Evolutionary conservation across 2,329 filamentous ascomycete genomes (phyloP).

Genomic region (Penicillium sp.): DNA sequence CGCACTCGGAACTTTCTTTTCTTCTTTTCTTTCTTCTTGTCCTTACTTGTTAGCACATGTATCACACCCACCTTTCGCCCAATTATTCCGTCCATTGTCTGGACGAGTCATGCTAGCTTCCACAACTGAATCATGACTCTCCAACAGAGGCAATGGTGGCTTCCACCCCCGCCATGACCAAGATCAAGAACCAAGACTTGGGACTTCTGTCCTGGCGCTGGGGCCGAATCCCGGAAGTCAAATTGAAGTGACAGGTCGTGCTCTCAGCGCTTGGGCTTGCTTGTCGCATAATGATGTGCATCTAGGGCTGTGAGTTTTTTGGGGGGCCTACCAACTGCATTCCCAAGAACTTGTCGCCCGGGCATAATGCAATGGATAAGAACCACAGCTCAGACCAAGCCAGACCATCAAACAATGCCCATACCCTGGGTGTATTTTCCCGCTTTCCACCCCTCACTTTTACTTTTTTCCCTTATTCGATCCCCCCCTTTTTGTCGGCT

Average conservation of each 20-base stretch:
- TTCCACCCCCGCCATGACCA: constrained; percentile 4
- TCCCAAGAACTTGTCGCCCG: constrained; percentile 1
- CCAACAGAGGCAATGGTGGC: background rate
- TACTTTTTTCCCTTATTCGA: background rate
- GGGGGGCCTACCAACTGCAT: constrained; percentile 5
- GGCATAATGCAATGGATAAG: background rate
- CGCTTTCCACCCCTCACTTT: background rate
- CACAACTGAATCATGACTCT: background rate
- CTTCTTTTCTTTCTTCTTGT: constrained; percentile 9
- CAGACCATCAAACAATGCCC: background rate
- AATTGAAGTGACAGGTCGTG: constrained; percentile 11
- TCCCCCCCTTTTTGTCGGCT: background rate
- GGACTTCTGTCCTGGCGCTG: constrained; percentile 2
- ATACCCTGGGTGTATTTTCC: background rate
- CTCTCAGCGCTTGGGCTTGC: constrained; percentile 1
- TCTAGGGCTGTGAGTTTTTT: constrained; percentile 2
- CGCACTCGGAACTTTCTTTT: constrained; percentile 12
- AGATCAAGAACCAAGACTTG: background rate
- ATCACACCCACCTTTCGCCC: background rate
- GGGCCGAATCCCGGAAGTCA: constrained; percentile 10
- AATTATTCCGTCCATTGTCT: background rate
- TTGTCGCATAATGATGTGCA: constrained; percentile 13
- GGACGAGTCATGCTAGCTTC: background rate
- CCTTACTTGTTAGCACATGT: constrained; percentile 1
- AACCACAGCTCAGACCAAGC: background rate